Base-by-base conservation (phyloP, 257 asterid species). In the Solanum corneliomulleri region DNA sequence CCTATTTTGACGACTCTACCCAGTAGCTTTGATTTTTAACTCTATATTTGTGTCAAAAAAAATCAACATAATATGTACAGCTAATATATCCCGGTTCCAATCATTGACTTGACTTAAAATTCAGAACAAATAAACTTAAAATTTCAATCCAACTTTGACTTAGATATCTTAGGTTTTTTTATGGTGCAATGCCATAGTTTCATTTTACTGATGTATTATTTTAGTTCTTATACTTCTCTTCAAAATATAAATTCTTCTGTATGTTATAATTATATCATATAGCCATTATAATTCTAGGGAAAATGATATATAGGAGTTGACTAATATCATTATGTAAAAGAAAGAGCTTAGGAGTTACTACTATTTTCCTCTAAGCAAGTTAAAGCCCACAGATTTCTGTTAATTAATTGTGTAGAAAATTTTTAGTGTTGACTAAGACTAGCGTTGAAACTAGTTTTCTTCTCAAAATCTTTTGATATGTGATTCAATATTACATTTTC, bases 401-500 rank as follows among this genome's bases (percentile, higher is more conserved):
- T 81, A 20, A 29, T 81, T 81, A 49, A 81, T 11, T 81, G 85
- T 29, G 15, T 80, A 23, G 37, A 29, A 37, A 29, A 10, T 0
- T 18, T 14, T 49, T 52, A 29, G 18, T 29, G 44, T 47, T 80
- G 85, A 31, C 29, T 80, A 29, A 31, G 42, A 80, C 20, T 80
- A 47, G 66, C 85, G 85, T 66, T 84, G 41, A n/a, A 29, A 15
- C 44, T 18, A 18, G 44, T 84, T 82, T 83, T 86, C 84, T 25
- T 66, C 49, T 13, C 35, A 83, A 70, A 88, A 88, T 86, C 87
- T 88, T 31, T 21, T 42, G 21, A 11, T 6, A 42, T 9, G 12
- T 77, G 25, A 41, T 37, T 4, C 72, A n/a, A 81, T 41, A 29
- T 39, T 41, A 47, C 90, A 93, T 92, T 89, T 89, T 86, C 86